Base-by-base conservation (phyloP, 2,329 filamentous ascomycete species). In the Colletotrichum eleusines region DNA sequence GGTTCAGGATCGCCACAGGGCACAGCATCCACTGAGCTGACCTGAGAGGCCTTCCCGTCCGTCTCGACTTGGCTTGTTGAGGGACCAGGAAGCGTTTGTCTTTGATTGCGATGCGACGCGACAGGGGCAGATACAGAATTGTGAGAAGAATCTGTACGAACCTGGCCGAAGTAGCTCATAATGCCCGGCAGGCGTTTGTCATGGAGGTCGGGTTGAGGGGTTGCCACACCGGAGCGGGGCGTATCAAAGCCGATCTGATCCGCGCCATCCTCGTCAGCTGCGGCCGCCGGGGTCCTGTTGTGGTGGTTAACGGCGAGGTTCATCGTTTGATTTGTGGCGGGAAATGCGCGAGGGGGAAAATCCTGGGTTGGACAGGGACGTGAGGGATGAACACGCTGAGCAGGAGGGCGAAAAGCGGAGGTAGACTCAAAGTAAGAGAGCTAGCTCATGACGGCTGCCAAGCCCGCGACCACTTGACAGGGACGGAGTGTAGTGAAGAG, bases 111-210 rank as follows among this genome's bases (percentile, higher is more conserved):
- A 65, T 65, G 66, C 69, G 77, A 78, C 71, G 77, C 75, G 72
- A 76, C 76, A 76, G 80, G 76, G 75, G 80, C 79, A 77, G 78
- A 77, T 78, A 72, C 69, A 72, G 69, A 72, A 68, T 66, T 73
- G 63, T 71, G 72, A 73, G 65, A 60, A 90, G 91, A 90, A 86
- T 89, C 90, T 87, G 89, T 89, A 98, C 96, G 91, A 97, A 99
- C 96, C 95, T 99, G 96, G 86, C 92, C 92, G 89, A 98, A 97
- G 88, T 96, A 98, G 87, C 92, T 97, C 88, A 96, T 92, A 85
- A 98, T 97, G 81, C 94, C 94, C 76, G 96, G 96, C 80, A 97
- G 87, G 84, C 96, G 92, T 85, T 97, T 98, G 85, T 99, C 96
- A 79, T 93, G 91, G 74, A 92, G 91, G 83, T 98, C 95, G 75